Conservation (phyloP, 2,329 filamentous ascomycete genomes). For the Colletotrichum costaricense region DNA sequence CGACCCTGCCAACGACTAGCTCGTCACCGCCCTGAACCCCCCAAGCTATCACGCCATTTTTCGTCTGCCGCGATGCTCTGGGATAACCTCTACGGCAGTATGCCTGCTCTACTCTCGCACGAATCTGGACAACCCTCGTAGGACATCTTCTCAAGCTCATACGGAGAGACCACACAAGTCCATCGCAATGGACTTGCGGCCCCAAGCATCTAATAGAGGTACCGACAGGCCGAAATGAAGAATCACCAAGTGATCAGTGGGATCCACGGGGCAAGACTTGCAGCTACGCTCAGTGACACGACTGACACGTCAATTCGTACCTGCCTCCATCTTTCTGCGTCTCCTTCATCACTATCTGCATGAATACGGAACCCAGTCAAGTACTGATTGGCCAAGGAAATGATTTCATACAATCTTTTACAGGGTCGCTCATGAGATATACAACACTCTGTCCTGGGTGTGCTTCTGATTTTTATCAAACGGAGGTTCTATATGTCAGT, state of each 20-base stretch:
- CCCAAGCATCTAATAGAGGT: background rate
- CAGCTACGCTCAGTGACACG: conserved; percentile 1
- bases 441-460: background rate
- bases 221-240: background rate
- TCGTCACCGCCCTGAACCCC: conserved; percentile 31
- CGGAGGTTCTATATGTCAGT: background rate
- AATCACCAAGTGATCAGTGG: background rate
- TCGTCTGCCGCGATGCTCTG: conserved; percentile 16
- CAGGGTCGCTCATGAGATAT: background rate
- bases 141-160: background rate
- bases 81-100: background rate
- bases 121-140: background rate
- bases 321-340: background rate
- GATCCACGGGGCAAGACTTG: background rate
- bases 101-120: background rate
- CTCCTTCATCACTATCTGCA: background rate
- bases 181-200: conserved; percentile 1
- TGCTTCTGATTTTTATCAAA: background rate
- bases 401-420: background rate
- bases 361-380: background rate
- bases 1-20: conserved; percentile 18
- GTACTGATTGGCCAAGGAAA: background rate
- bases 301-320: background rate
- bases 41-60: conserved; percentile 33
- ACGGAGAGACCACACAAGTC: background rate